These are phyloP conservation scores for Ceratocystis destructans DNA, from an alignment of 2,329 filamentous ascomycete genomes.

Conservation along the genomic window DNA sequence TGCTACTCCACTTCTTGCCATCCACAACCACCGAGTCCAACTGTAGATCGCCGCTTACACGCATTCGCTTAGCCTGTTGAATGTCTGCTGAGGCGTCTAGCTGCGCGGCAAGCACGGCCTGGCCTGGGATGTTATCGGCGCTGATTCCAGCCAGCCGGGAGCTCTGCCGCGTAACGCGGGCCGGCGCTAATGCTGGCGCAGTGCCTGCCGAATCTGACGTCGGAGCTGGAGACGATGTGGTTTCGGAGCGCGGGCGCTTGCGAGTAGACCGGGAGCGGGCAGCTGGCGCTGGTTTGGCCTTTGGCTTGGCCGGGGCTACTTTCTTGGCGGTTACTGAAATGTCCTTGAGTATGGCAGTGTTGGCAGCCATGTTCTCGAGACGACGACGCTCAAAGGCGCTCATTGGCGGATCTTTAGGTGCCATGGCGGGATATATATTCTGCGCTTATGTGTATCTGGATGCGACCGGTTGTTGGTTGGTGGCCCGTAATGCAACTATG, in stretches of 20 bases:
- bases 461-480: no score
- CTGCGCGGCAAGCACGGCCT: constrained; percentile 36
- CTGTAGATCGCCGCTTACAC: constrained; percentile 46
- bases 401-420: constrained; percentile 36
- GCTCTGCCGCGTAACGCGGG: constrained; percentile 42
- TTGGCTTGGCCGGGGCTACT: constrained; percentile 28
- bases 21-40: constrained; percentile 68
- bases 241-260: constrained; percentile 26
- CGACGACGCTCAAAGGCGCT: constrained; percentile 80
- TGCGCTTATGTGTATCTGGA: not conserved
- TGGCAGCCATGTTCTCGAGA: constrained; percentile 74
- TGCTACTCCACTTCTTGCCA: constrained; percentile 60
- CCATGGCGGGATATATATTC: constrained; percentile 28
- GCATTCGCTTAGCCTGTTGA: constrained; percentile 43
- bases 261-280: constrained; percentile 19
- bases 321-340: constrained; percentile 59
- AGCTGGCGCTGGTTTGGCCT: constrained; percentile 29
- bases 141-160: constrained; percentile 44
- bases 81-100: constrained; percentile 28
- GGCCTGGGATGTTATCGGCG: constrained; percentile 32
- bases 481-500: no score
- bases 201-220: not conserved
- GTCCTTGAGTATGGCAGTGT: constrained; percentile 66
- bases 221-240: not conserved
- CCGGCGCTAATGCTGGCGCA: constrained; percentile 33